Conservation (phyloP, 352 stramenopile genomes). For the Pythium phragmitis region DNA sequence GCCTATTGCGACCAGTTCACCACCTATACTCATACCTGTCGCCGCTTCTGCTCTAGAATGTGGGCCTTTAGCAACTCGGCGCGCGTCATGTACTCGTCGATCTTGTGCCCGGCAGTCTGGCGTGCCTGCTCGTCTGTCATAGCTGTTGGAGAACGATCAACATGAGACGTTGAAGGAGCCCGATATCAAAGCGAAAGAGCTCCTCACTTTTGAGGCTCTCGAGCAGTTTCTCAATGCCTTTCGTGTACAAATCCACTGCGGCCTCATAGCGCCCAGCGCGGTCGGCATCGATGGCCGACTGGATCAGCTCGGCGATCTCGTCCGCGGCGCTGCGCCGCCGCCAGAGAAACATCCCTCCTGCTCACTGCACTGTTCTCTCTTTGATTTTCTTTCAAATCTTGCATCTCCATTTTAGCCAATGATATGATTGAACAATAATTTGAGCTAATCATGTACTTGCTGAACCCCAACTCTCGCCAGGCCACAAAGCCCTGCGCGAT, state of each 20-base stretch:
- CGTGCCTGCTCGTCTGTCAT: slow-evolving; percentile 33
- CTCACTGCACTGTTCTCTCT: not conserved
- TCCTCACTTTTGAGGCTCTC: slow-evolving; percentile 48
- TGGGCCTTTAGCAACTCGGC: slow-evolving; percentile 66
- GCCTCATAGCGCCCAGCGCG: slow-evolving; percentile 37
- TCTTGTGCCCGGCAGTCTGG: slow-evolving; percentile 43
- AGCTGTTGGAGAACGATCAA: not conserved
- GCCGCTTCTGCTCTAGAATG: slow-evolving; percentile 20
- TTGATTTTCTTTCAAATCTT: not conserved
- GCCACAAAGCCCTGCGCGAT: not conserved
- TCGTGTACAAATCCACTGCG: slow-evolving; percentile 71
- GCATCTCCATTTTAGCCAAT: slow-evolving; percentile 1
- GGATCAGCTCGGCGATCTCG: slow-evolving; percentile 46
- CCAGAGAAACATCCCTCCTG: slow-evolving; percentile 49
- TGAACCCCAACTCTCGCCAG: not conserved
- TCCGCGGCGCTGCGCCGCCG: slow-evolving; percentile 34
- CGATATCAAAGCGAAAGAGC: not conserved
- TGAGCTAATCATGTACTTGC: slow-evolving; percentile 11
- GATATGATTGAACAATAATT: not conserved
- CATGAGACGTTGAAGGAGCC: not conserved
- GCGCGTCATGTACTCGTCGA: slow-evolving; percentile 79
- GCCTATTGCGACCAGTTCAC: not conserved
- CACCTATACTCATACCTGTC: not conserved
- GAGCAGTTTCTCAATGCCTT: slow-evolving; percentile 78
- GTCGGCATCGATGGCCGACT: slow-evolving; percentile 59